These are phyloP conservation scores for Aspergillus tanneri DNA, from an alignment of 2,329 filamentous ascomycete species.

Conservation along the genomic window DNA sequence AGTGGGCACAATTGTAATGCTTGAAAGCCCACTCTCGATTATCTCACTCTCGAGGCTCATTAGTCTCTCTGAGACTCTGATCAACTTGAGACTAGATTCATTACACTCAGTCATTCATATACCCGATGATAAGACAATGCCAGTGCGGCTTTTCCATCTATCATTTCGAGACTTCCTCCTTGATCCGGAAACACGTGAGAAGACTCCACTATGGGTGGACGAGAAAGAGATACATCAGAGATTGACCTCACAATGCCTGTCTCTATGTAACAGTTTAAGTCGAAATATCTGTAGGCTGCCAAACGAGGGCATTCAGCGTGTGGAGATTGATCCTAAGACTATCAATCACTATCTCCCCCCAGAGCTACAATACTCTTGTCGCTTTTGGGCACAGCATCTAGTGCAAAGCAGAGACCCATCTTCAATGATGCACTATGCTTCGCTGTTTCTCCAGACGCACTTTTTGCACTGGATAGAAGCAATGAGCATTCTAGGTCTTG, in stretches of 20 bases:
- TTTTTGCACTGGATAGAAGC: constrained; percentile 30
- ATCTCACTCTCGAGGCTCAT: constrained; percentile 2
- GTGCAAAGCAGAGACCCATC: constrained; percentile 8
- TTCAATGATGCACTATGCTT: constrained; percentile 1
- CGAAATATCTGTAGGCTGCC: background rate
- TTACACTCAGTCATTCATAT: constrained; percentile 8
- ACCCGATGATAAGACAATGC: background rate
- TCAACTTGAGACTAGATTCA: background rate
- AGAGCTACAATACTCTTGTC: constrained; percentile 28
- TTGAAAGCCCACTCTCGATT: constrained; percentile 6
- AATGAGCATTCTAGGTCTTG: constrained; percentile 19
- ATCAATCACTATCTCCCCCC: constrained; percentile 12
- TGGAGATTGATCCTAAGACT: constrained; percentile 3
- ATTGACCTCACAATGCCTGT: no score
- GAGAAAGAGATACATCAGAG: background rate
- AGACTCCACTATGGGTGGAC: background rate
- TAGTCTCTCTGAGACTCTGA: background rate
- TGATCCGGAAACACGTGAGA: background rate
- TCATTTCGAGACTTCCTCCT: constrained; percentile 12
- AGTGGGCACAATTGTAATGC: constrained; percentile 2
- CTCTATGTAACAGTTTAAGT: no score
- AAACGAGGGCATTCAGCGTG: constrained; percentile 5
- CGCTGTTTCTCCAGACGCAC: constrained; percentile 20
- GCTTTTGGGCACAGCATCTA: constrained; percentile 32
- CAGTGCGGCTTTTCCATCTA: constrained; percentile 4